Conservation (phyloP, 768 basidiomycete species). For the Galerina sulciceps region DNA sequence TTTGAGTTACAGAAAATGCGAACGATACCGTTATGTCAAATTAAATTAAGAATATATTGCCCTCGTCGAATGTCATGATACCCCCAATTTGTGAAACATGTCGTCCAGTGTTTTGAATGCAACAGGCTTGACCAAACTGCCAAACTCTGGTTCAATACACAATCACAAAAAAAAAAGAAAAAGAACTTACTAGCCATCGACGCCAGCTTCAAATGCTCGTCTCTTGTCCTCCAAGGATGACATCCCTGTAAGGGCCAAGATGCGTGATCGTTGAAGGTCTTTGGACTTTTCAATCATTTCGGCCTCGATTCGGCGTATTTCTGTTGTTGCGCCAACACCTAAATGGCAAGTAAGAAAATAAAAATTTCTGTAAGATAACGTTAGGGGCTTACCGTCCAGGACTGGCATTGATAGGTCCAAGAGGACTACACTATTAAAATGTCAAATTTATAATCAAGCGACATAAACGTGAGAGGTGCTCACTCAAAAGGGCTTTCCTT, state of each 20-base stretch:
- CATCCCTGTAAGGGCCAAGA: constrained; percentile 91
- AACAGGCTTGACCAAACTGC: constrained; percentile 91
- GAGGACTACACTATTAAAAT: constrained; percentile 67
- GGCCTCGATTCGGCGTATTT: constrained; percentile 79
- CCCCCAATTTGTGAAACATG: constrained; percentile 78
- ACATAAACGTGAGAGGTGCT: constrained; percentile 30
- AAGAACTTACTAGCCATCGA: constrained; percentile 90
- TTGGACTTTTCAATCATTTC: constrained; percentile 34
- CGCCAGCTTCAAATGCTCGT: constrained; percentile 88
- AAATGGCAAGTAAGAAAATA: constrained; percentile 2
- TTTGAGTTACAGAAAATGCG: too few species aligned
- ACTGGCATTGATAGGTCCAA: constrained; percentile 93
- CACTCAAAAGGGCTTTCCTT: constrained; percentile 86
- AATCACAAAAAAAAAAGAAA: neutral
- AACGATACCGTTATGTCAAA: too few species aligned
- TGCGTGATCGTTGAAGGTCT: constrained; percentile 46
- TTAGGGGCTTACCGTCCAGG: constrained; percentile 77
- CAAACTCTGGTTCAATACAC: constrained; percentile 3
- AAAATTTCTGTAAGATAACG: constrained; percentile 25
- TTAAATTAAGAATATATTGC: too few species aligned
- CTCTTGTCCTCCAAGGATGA: constrained; percentile 93
- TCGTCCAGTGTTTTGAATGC: constrained; percentile 90
- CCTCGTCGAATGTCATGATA: constrained; percentile 29
- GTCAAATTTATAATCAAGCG: constrained; percentile 1
- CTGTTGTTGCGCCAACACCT: constrained; percentile 84